Percentiles rank a stretch among this genome's conserved stretches.
Conservation (phyloP, 148 eudicot species). For the Fallopia convolvulus region DNA sequence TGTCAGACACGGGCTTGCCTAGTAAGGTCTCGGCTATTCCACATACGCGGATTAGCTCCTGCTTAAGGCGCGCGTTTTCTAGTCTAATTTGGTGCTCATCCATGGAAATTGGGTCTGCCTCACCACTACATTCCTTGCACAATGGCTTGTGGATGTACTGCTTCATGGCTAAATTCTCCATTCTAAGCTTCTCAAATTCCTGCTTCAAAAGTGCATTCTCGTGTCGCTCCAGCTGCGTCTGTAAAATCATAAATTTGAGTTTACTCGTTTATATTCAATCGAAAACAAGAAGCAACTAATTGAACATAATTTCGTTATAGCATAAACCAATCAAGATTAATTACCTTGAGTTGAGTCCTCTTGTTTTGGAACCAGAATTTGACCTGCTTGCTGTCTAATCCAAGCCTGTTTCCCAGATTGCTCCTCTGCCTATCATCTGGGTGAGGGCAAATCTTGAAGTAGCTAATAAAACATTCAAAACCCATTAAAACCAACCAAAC, state of each 20-base stretch:
- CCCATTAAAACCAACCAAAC: not conserved
- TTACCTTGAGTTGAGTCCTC: conserved; percentile 83
- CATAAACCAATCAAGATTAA: conserved; percentile 7
- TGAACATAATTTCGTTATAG: not conserved
- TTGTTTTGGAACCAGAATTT: conserved; percentile 93
- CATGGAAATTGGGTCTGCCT: conserved; percentile 8
- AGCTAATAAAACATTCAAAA: conserved; percentile 21
- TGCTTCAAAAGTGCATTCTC: conserved; percentile 25
- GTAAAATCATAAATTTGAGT: no score
- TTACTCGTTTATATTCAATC: not conserved
- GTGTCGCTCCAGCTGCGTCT: conserved; percentile 31
- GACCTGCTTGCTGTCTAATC: conserved; percentile 54
- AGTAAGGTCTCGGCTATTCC: not conserved
- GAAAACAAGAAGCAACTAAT: not conserved
- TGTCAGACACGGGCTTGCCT: conserved; percentile 37
- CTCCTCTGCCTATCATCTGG: conserved; percentile 72
- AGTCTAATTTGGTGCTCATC: conserved; percentile 9
- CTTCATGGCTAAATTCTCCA: conserved; percentile 22
- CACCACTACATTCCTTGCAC: conserved; percentile 29
- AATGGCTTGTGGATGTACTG: conserved; percentile 23
- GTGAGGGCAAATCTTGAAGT: conserved; percentile 59
- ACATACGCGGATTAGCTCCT: conserved; percentile 17
- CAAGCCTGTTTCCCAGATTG: conserved; percentile 53
- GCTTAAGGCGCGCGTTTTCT: conserved; percentile 28
- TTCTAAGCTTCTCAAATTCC: conserved; percentile 25